Evolutionary conservation across 306 rosid genomes (phyloP).

Genomic region (Quercus suber): DNA sequence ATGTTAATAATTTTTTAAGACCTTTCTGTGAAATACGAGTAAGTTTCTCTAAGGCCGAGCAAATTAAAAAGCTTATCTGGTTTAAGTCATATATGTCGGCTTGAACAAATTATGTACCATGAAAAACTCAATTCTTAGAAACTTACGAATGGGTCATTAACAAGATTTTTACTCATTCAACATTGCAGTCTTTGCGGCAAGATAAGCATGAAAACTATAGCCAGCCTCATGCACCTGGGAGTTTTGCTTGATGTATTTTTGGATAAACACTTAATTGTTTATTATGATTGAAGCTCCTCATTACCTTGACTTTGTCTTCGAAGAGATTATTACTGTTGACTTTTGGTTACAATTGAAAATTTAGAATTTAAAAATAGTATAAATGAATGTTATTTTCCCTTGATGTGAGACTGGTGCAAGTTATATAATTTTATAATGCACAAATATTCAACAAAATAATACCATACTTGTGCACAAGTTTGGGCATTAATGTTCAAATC

Average conservation of each 20-base stretch:
- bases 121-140: not conserved
- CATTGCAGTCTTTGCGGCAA: not conserved
- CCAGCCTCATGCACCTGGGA: not conserved
- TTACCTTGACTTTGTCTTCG: constrained; percentile 24
- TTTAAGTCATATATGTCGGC: constrained; percentile 10
- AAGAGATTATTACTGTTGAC: constrained; percentile 2
- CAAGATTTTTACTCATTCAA: not conserved
- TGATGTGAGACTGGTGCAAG: not conserved
- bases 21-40: no score
- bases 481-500: no score
- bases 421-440: not conserved
- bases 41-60: not conserved
- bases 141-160: not conserved
- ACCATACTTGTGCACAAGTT: no score
- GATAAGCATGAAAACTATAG: not conserved
- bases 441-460: not conserved
- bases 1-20: no score
- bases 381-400: not conserved
- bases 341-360: not conserved
- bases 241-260: not conserved
- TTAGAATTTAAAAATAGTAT: not conserved
- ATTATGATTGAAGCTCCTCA: not conserved
- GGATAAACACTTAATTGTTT: not conserved
- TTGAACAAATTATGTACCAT: not conserved
- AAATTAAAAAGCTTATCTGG: not conserved